phyloP scores from a whole-genome alignment of 2,329 filamentous ascomycete genomes.

The Fusarium xyrophilum region DNA sequence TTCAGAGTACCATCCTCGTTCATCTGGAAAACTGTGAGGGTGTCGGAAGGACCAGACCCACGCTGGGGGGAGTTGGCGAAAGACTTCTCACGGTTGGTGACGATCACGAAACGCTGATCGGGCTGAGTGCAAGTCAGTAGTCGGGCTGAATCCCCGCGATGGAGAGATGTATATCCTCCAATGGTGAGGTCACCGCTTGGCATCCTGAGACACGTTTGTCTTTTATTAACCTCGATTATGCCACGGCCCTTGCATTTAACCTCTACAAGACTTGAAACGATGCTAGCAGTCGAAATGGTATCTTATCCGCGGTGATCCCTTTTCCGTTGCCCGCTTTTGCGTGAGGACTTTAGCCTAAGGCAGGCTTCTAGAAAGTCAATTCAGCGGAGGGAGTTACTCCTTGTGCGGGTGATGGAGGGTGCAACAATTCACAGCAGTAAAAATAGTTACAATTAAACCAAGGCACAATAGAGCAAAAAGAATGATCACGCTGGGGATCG shows the following conservation, averaged over 20 bases:
- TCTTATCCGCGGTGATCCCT: conserved; percentile 9
- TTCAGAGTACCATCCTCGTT: conserved; percentile 26
- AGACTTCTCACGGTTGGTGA: conserved; percentile 37
- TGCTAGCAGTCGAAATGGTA: background rate
- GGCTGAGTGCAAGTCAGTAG: conserved; percentile 12
- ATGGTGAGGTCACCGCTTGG: background rate
- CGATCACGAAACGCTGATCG: conserved; percentile 32
- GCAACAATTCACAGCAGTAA: accelerated
- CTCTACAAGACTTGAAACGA: conserved; percentile 4
- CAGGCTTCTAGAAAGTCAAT: background rate
- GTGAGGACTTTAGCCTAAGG: conserved; percentile 1
- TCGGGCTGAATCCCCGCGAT: background rate
- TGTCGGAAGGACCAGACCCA: conserved; percentile 30
- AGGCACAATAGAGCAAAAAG: background rate
- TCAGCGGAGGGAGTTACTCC: background rate
- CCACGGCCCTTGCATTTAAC: background rate
- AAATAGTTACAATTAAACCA: accelerated
- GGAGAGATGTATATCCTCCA: conserved; percentile 15
- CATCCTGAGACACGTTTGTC: background rate
- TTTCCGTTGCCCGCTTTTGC: conserved; percentile 8
- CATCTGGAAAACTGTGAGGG: conserved; percentile 33
- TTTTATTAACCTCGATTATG: conserved; percentile 2
- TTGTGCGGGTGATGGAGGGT: accelerated
- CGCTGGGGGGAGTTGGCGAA: conserved; percentile 29
- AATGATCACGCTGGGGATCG: conserved; percentile 31